Conservation (phyloP, 306 rosid species). For the barrel medic (Medicago truncatula) region DNA sequence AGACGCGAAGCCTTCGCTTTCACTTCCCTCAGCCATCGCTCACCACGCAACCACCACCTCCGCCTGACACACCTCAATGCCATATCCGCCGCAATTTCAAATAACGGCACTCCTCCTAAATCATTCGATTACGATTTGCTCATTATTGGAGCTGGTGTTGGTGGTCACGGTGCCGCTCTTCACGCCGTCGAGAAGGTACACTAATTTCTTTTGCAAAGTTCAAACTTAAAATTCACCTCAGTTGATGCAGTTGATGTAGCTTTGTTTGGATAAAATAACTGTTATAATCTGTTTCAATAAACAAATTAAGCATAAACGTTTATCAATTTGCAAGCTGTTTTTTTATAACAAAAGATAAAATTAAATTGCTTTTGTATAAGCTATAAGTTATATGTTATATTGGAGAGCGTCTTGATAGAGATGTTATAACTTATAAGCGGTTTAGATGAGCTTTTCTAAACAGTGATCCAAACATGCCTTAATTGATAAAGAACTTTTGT, state of each 20-base stretch:
- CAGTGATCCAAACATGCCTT: background rate
- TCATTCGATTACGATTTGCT: slow-evolving; percentile 85
- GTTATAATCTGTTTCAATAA: too few relatives aligned
- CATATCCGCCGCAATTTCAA: slow-evolving; percentile 55
- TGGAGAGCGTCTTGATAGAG: too few relatives aligned
- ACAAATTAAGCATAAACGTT: background rate
- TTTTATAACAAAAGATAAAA: too few relatives aligned
- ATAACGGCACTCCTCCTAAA: slow-evolving; percentile 64
- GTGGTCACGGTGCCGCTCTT: slow-evolving; percentile 94
- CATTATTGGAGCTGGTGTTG: slow-evolving; percentile 93
- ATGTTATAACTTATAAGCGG: too few relatives aligned
- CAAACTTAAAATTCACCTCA: slow-evolving; percentile 28
- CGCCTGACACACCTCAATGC: slow-evolving; percentile 7
- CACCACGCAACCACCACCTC: background rate
- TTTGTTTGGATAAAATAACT: too few relatives aligned
- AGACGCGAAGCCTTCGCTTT: slow-evolving; percentile 61
- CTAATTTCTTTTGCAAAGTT: background rate
- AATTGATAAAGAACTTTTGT: background rate
- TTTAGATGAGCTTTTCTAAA: too few relatives aligned
- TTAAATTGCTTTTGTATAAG: too few relatives aligned
- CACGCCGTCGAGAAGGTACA: slow-evolving; percentile 89
- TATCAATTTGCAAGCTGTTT: too few relatives aligned
- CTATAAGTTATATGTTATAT: too few relatives aligned
- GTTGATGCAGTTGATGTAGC: background rate
- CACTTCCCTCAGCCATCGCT: slow-evolving; percentile 49